Evolutionary conservation across 2,329 filamentous ascomycete genomes (phyloP).

Genomic region (Colletotrichum tabaci): DNA sequence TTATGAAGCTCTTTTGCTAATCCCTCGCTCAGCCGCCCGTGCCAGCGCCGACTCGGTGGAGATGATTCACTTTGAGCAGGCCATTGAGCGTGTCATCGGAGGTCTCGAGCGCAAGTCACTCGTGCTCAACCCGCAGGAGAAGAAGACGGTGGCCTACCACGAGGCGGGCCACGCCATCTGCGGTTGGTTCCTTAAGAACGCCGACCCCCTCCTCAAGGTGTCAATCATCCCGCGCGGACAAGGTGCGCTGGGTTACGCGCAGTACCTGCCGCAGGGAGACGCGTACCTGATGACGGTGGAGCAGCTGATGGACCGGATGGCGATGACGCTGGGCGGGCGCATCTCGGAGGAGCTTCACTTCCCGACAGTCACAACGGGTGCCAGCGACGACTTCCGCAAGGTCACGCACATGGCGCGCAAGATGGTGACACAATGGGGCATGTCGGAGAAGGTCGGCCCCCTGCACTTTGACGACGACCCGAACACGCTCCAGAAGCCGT

Average conservation of each 20-base stretch:
- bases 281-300: constrained; percentile 96
- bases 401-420: constrained; percentile 95
- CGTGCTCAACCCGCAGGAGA: constrained; percentile 93
- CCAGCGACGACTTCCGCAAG: constrained; percentile 98
- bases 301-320: constrained; percentile 99
- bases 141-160: constrained; percentile 96
- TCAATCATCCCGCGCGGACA: constrained; percentile 98
- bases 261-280: constrained; percentile 93
- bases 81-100: constrained; percentile 96
- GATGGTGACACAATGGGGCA: constrained; percentile 99
- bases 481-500: constrained; percentile 91
- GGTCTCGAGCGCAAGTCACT: constrained; percentile 98
- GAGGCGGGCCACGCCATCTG: constrained; percentile 99
- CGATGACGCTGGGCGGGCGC: constrained; percentile 97
- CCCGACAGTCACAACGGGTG: constrained; percentile 94
- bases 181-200: constrained; percentile 96
- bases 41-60: constrained; percentile 83
- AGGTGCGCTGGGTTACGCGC: constrained; percentile 94
- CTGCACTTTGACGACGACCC: constrained; percentile 90
- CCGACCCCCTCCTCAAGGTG: constrained; percentile 97
- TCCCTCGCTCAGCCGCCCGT: constrained; percentile 77
- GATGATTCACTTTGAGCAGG: constrained; percentile 95
- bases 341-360: constrained; percentile 98
- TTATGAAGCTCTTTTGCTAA: constrained; percentile 55
- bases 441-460: constrained; percentile 94